Evolutionary conservation across 139 green algal species (phyloP).

Genomic region (Closterium sp.): DNA sequence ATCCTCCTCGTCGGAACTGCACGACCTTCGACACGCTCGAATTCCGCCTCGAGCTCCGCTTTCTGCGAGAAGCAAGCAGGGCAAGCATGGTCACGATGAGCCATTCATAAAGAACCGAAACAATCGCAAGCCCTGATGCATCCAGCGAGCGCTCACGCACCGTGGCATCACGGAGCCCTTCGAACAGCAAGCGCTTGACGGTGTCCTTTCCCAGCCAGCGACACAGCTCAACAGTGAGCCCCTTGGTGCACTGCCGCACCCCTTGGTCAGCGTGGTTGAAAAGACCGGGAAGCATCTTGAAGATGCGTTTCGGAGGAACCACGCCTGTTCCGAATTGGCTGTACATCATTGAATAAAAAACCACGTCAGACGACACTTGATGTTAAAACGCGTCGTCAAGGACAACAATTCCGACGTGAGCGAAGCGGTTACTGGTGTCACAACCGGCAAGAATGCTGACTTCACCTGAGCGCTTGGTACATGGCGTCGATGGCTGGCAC

Average conservation of each 20-base stretch:
- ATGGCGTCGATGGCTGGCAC: slow-evolving; percentile 70
- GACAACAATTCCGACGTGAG: background rate
- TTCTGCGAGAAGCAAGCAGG: slow-evolving; percentile 30
- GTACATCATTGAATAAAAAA: background rate
- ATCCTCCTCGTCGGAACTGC: slow-evolving; percentile 33
- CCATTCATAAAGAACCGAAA: background rate
- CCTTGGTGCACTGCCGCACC: slow-evolving; percentile 79
- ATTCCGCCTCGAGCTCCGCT: slow-evolving; percentile 44
- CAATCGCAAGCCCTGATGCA: background rate
- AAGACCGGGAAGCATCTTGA: slow-evolving; percentile 78
- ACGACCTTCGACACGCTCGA: slow-evolving; percentile 29
- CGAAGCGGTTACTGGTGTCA: background rate
- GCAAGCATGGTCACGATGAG: background rate
- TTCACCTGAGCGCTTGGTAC: slow-evolving; percentile 39
- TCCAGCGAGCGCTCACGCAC: slow-evolving; percentile 10
- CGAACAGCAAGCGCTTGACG: slow-evolving; percentile 73
- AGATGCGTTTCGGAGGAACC: slow-evolving; percentile 76
- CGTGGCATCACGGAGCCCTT: slow-evolving; percentile 86
- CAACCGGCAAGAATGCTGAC: background rate
- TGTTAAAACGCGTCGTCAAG: background rate
- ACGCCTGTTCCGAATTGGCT: slow-evolving; percentile 37
- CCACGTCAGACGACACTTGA: background rate
- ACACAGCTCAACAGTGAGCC: slow-evolving; percentile 77
- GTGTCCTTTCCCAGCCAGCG: slow-evolving; percentile 73
- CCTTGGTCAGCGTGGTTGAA: slow-evolving; percentile 86